Base-by-base conservation (phyloP, 1,139 yeast genomes). In the Taphrina pruni region DNA sequence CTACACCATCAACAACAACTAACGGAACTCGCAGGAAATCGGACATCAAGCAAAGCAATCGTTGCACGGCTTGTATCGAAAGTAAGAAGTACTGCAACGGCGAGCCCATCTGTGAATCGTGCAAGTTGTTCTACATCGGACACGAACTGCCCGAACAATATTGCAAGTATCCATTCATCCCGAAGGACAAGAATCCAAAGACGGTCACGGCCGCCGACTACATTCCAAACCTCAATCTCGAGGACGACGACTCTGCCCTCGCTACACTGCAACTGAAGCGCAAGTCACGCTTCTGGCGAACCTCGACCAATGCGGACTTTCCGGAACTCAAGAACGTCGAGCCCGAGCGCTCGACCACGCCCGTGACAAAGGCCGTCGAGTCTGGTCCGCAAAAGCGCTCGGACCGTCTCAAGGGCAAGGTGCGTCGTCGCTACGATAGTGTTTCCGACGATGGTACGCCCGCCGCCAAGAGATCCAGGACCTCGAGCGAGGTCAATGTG, bases 261-360 rank as follows among this genome's bases (percentile, higher is more conserved):
- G 46, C 60, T 3, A 14, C 60, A 12, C 38, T 41, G 12, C 46
- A 56, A 35, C n/a, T 39, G 17, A 39, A 39, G 14, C 20, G 62
- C 9, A 58, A 58, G 54, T 35, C 58, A 9, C 58, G 58, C 41
- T 58, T 45, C 52, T 58, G 62, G 62, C 62, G 62, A 7, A 21
- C 62, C 8, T 45, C 62, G n/a, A 58, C 62, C 9, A 32, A 43
- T 17, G 62, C 43, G 32, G 62, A 58, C 41, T 58, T 58, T 17
- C 62, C 62, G 21, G 54, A 45, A 8, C 54, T 58, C 21, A 32
- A 26, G 26, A 36, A 26, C 12, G 58, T 36, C 21, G 43, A 54
- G 17, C 41, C 54, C 12, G 54, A 50, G 21, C 32, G 32, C 32
- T 32, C n/a, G 6, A 11, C 20, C 11, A 50, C 54, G 6, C 54